phyloP scores from a whole-genome alignment of 202 grass and related monocot genomes.

The Dendrocalamus latiflorus region DNA sequence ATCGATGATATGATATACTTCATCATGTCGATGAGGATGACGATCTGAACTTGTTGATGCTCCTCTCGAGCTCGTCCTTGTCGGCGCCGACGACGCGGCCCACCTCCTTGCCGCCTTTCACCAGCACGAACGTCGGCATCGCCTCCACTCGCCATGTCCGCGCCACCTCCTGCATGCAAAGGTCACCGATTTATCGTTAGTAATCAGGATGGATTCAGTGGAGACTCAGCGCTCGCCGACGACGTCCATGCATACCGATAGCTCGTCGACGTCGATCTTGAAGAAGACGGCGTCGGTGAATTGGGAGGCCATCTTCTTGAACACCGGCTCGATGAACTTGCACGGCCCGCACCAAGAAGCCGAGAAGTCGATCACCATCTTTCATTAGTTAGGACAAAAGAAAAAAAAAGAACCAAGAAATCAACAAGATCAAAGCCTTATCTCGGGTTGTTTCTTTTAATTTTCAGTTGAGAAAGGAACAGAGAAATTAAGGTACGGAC shows the following conservation, averaged over 20 bases:
- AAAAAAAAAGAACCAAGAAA: not conserved
- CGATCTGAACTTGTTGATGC: not conserved
- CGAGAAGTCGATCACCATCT: slow-evolving; percentile 53
- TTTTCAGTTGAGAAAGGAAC: too few relatives aligned
- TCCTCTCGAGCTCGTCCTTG: slow-evolving; percentile 51
- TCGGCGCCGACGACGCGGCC: slow-evolving; percentile 40
- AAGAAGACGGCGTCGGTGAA: slow-evolving; percentile 33
- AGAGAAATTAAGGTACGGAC: too few relatives aligned
- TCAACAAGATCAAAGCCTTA: too few relatives aligned
- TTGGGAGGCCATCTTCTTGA: slow-evolving; percentile 33
- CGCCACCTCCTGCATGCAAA: slow-evolving; percentile 42
- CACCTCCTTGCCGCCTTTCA: slow-evolving; percentile 43
- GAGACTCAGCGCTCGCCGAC: not conserved
- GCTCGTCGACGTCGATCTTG: slow-evolving; percentile 59
- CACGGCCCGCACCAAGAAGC: slow-evolving; percentile 56
- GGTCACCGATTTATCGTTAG: not conserved
- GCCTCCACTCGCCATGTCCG: slow-evolving; percentile 44
- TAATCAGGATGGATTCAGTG: too few relatives aligned
- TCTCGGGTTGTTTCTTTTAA: too few relatives aligned
- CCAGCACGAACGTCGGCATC: slow-evolving; percentile 59
- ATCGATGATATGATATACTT: not conserved
- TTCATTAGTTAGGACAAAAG: not conserved
- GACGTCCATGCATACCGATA: slow-evolving; percentile 29
- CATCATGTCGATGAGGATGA: not conserved
- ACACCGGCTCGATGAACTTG: slow-evolving; percentile 41